Base-by-base conservation (phyloP, 768 basidiomycete species). In the Tulasnella calospora region DNA sequence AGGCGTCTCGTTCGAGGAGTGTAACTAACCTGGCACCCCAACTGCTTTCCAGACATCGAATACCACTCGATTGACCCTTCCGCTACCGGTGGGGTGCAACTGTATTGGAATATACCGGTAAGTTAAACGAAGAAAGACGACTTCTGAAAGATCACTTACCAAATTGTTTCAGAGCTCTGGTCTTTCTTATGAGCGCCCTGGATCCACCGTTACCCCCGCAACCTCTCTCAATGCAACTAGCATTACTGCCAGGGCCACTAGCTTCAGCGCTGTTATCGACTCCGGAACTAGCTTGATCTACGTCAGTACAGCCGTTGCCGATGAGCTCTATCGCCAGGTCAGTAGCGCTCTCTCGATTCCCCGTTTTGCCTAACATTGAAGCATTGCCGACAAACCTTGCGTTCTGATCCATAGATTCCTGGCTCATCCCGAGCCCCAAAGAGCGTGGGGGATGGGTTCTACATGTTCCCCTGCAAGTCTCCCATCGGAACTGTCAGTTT, bases 271-370 rank as follows among this genome's bases (percentile, higher is more conserved):
- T 35, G 67, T 75, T 4, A 79, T 79, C 40, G 79, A 76, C 74
- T 76, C 79, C 6, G 79, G 79, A 35, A 79, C 79, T 12, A 79
- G 74, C 46, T 46, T 79, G 36, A 76, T 79, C 41, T 75, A 75
- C 74, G 44, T 79, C 33, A 57, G 74, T 33, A 70, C 41, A 33
- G 36, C 57, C 23, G 73, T 67, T 3, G 74, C 79, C 21, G 36
- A 41, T 9, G 67, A 74, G 3, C 74, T 79, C 17, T 79, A 75
- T 38, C 41, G 38, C 71, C 17, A 72, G 36, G 44, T 72, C 7
- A 21, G 44, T n/a, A n/a, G 21, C 38, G 71, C 7, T 36, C 23
- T 3, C 57, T 61, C 30, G 2, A 8, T 15, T 30, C n/a, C 21
- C 30, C 7, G 19, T 5, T 61, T 8, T 7, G 70, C 70, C 12